These are phyloP conservation scores for Candida sp. DNA, from an alignment of 1,139 yeast genomes.

Conservation along the genomic window DNA sequence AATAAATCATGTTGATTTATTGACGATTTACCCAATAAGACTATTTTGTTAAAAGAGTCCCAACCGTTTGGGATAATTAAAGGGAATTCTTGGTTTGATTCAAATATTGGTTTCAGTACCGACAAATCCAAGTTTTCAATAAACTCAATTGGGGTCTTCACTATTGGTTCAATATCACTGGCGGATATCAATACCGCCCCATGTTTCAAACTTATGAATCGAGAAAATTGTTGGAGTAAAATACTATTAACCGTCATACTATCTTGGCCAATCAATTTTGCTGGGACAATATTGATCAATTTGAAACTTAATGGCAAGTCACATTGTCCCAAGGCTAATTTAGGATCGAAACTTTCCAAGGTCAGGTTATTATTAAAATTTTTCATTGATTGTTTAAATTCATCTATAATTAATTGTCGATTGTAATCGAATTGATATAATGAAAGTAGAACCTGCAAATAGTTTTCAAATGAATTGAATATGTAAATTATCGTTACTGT, in stretches of 20 bases:
- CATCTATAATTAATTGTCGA: neutral
- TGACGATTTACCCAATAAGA: constrained; percentile 34
- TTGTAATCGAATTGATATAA: neutral
- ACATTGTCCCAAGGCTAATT: constrained; percentile 12
- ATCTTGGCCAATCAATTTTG: constrained; percentile 12
- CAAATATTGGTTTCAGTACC: constrained; percentile 8
- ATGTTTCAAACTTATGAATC: constrained; percentile 47
- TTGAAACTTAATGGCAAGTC: constrained; percentile 18
- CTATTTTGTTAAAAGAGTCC: constrained; percentile 52
- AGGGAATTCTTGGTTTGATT: constrained; percentile 4
- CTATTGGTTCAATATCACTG: constrained; percentile 19
- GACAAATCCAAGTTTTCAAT: constrained; percentile 2
- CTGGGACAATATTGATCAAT: constrained; percentile 15
- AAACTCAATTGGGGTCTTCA: constrained; percentile 14
- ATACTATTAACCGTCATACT: constrained; percentile 19
- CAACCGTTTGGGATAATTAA: constrained; percentile 41
- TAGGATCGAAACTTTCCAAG: neutral
- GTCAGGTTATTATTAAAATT: neutral
- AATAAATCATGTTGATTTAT: constrained; percentile 13
- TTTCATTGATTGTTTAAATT: neutral
- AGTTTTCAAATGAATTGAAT: constrained; percentile 8
- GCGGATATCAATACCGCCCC: constrained; percentile 14
- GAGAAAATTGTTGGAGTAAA: constrained; percentile 48
- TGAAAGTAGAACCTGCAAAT: neutral
- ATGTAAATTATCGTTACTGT: constrained; percentile 12